phyloP scores from a whole-genome alignment of 2,329 filamentous ascomycete genomes.

The Taxawa tesnikishii region DNA sequence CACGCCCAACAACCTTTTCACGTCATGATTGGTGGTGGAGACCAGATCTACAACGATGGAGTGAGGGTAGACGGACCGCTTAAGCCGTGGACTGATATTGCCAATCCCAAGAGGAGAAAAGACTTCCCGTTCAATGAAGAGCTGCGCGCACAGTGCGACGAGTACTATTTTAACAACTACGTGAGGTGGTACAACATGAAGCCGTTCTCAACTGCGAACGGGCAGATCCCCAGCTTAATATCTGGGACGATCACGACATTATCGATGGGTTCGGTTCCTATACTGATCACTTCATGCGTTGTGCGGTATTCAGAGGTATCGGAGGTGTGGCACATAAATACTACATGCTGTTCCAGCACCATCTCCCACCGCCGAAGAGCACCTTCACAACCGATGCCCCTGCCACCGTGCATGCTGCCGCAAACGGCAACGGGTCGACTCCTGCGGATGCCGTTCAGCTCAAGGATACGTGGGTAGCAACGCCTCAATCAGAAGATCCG shows the following conservation, averaged over 20 bases:
- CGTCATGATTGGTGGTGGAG: constrained; percentile 76
- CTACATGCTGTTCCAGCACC: constrained; percentile 58
- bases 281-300: constrained; percentile 55
- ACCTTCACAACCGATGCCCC: constrained; percentile 71
- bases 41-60: constrained; percentile 69
- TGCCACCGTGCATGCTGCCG: constrained; percentile 35
- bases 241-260: constrained; percentile 56
- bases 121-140: constrained; percentile 53
- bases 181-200: constrained; percentile 57
- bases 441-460: constrained; percentile 60
- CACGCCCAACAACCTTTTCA: constrained; percentile 50
- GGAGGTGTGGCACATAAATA: constrained; percentile 44
- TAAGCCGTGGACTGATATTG: constrained; percentile 49
- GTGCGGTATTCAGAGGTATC: constrained; percentile 52
- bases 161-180: constrained; percentile 52
- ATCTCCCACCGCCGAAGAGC: constrained; percentile 69
- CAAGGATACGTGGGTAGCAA: constrained; percentile 59
- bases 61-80: constrained; percentile 77
- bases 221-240: constrained; percentile 53
- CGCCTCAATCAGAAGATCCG: constrained; percentile 45
- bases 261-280: constrained; percentile 57
- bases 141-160: constrained; percentile 46
- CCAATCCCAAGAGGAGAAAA: constrained; percentile 47
- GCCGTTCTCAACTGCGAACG: constrained; percentile 47
- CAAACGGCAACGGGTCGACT: constrained; percentile 25